phyloP scores from a whole-genome alignment of 768 basidiomycete genomes.

The Exidia glandulosa region DNA sequence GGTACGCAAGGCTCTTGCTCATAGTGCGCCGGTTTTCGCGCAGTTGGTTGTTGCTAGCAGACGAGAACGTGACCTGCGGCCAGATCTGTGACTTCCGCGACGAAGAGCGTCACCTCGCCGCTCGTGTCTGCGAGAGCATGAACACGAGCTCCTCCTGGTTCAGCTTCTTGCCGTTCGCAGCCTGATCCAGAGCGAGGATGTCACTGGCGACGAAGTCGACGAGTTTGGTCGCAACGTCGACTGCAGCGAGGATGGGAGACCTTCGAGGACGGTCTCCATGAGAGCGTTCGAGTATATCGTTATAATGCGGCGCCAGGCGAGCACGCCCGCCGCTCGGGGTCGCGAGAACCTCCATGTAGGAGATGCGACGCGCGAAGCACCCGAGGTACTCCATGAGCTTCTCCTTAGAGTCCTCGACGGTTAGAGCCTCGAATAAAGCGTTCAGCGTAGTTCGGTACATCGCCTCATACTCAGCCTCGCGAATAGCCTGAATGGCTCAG shows the following conservation, averaged over 20 bases:
- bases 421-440: conserved; percentile 67
- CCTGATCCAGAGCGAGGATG: conserved; percentile 36
- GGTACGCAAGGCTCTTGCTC: no score
- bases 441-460: conserved; percentile 61
- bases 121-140: conserved; percentile 71
- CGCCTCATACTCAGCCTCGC: conserved; percentile 61
- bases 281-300: neutral
- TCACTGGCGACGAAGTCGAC: conserved; percentile 55
- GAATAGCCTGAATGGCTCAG: conserved; percentile 42
- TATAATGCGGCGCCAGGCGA: neutral
- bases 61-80: no score
- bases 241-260: conserved; percentile 49
- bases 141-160: conserved; percentile 42
- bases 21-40: no score
- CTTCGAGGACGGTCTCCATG: conserved; percentile 70
- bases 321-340: neutral
- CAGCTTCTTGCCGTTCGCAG: conserved; percentile 33
- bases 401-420: conserved; percentile 55
- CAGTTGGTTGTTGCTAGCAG: no score
- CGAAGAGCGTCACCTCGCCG: no score
- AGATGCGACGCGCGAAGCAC: conserved; percentile 58
- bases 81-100: no score
- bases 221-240: conserved; percentile 45
- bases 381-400: conserved; percentile 62
- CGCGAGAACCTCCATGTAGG: conserved; percentile 60